Conservation (phyloP, 2,329 filamentous ascomycete species). For the Diaporthe helianthi region DNA sequence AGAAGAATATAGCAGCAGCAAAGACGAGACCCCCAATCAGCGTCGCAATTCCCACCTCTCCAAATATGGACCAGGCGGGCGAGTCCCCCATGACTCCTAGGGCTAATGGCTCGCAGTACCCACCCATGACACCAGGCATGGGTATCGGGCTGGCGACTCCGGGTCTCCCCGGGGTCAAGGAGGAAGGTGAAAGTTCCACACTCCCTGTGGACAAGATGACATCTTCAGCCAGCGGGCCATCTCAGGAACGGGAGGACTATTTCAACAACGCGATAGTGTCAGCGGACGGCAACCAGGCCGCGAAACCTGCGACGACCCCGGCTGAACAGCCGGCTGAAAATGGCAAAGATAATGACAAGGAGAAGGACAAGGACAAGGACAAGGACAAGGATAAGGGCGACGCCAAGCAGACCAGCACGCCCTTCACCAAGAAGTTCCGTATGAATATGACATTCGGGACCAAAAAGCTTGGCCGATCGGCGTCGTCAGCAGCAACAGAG, state of each 20-base stretch:
- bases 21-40: constrained; percentile 66
- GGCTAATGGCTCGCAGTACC: constrained; percentile 67
- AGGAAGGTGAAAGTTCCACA: constrained; percentile 47
- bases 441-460: constrained; percentile 79
- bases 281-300: constrained; percentile 54
- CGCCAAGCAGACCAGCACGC: constrained; percentile 63
- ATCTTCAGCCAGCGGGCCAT: constrained; percentile 65
- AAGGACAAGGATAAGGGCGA: constrained; percentile 56
- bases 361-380: constrained; percentile 54
- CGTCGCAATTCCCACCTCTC: constrained; percentile 53
- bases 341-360: constrained; percentile 63
- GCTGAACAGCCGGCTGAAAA: constrained; percentile 53
- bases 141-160: constrained; percentile 81
- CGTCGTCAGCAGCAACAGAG: constrained; percentile 69
- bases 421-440: constrained; percentile 86
- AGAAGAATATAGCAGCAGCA: constrained; percentile 63
- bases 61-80: constrained; percentile 46
- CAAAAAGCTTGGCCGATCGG: constrained; percentile 81
- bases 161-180: constrained; percentile 56
- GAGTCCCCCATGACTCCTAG: constrained; percentile 62
- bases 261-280: constrained; percentile 70
- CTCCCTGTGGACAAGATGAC: constrained; percentile 61
- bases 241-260: constrained; percentile 75
- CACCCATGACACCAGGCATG: constrained; percentile 75
- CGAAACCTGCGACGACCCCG: constrained; percentile 56